Evolutionary conservation across 2,329 filamentous ascomycete genomes (phyloP), one percentile per base, ranked within the genome.

Genomic region (Diaporthe aspalathi): DNA sequence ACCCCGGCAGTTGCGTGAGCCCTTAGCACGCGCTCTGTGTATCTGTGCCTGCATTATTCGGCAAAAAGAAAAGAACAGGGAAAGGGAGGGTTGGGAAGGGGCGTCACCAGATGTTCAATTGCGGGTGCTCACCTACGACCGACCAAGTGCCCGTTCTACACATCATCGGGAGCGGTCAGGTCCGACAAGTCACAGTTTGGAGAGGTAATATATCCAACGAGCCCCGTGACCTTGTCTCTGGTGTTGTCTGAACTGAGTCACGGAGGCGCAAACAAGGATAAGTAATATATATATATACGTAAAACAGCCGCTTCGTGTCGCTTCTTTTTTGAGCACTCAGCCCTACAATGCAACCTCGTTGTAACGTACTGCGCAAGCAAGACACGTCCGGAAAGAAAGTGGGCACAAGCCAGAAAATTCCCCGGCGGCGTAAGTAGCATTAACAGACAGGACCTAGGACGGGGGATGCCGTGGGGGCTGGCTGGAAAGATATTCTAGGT

Each of bases 221-320:
- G 24, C 20, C 60, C 57, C 29, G 60, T 63, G 43, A 63, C 60
- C 27, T 24, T 49, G 60, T 63, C 43, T 63, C 60, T 49, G 27
- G 14, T 63, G 60, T 49, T 63, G 43, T 22, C 40, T 35, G 60
- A 24, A 35, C 43, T 63, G 60, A 63, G 60, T 49, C 60, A 63
- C 40, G 43, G 27, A 43, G 20, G 35, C 35, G 35, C 35, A 38
- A 38, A 7, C 7, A 38, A 38, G 12, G 12, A 38, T 3, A 63
- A 49, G 35, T 35, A 63, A 47, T 14, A 49, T 9, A 7, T 9
- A 38, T 9, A 38, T 9, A 38, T 3, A 63, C 35, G 35, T 35
- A 63, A 47, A n/a, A 49, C 43, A 63, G 60, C 43, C 27, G 43
- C 43, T 35, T 49, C 60, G 20, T 35, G 43, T 63, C 60, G 60